Percentiles rank a stretch among this genome's conserved stretches.
phyloP scores from a whole-genome alignment of 495 filamentous ascomycete species.

The Podospora comata region DNA sequence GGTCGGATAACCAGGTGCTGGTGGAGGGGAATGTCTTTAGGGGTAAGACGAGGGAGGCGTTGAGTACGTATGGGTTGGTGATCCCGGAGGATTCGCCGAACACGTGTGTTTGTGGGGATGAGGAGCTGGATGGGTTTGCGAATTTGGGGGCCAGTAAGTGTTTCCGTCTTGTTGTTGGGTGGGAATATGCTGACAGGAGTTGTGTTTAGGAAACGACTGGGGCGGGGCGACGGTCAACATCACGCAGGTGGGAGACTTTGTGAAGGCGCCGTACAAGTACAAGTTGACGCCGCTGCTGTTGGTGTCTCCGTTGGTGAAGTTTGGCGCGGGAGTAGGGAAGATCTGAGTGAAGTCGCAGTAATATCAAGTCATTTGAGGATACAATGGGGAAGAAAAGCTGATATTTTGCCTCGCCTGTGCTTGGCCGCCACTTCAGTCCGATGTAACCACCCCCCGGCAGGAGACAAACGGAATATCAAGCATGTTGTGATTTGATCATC shows the following conservation, averaged over 20 bases:
- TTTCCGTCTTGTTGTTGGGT: conserved; percentile 2
- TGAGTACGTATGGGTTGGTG: conserved; percentile 47
- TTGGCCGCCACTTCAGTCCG: no score
- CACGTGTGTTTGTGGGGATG: conserved; percentile 27
- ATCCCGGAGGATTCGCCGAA: conserved; percentile 43
- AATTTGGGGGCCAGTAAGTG: conserved; percentile 43
- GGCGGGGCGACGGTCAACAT: conserved; percentile 38
- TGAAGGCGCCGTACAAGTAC: conserved; percentile 42
- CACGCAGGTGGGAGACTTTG: conserved; percentile 42
- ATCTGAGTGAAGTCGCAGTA: not conserved
- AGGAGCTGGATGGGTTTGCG: conserved; percentile 28
- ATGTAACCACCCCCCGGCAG: no score
- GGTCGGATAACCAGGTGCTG: conserved; percentile 51
- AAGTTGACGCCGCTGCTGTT: conserved; percentile 33
- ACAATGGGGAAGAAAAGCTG: no score
- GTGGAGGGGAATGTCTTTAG: conserved; percentile 51
- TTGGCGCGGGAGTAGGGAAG: conserved; percentile 36
- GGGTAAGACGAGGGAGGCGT: conserved; percentile 39
- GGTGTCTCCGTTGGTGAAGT: conserved; percentile 35
- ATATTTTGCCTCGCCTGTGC: no score
- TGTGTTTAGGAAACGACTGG: conserved; percentile 41
- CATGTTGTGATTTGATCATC: no score
- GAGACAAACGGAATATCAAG: no score
- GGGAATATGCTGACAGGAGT: conserved; percentile 2
- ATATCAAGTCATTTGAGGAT: no score